Conservation (phyloP, 495 filamentous ascomycete genomes). For the Penicillium bovifimosum region DNA sequence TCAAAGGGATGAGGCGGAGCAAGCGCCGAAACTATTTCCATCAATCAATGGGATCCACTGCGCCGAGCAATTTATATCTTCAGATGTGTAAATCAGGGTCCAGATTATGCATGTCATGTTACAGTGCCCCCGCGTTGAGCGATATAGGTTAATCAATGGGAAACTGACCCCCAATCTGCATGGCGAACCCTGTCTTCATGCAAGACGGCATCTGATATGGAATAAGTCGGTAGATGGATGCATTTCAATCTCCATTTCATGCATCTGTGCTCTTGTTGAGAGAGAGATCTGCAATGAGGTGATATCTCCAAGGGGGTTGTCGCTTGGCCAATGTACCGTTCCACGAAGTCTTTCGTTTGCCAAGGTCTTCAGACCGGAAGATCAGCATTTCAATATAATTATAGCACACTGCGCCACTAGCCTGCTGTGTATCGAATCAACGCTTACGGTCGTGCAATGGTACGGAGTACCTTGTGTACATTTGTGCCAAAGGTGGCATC, state of each 20-base stretch:
- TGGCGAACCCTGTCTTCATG: not conserved
- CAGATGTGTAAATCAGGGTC: not conserved
- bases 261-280: not conserved
- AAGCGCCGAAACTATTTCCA: not conserved
- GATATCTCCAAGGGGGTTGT: not conserved
- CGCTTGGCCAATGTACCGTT: slow-evolving; percentile 3
- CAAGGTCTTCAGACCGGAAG: slow-evolving; percentile 15
- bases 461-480: not conserved
- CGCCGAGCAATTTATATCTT: not conserved
- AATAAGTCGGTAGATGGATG: not conserved
- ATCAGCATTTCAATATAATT: slow-evolving; percentile 9
- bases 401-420: not conserved
- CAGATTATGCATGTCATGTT: not conserved
- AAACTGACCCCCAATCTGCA: not conserved
- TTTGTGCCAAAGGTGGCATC: not conserved
- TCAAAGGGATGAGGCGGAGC: not conserved
- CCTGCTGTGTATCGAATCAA: not conserved
- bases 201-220: not conserved
- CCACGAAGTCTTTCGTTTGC: slow-evolving; percentile 13
- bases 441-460: not conserved
- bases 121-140: not conserved
- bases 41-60: not conserved
- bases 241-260: not conserved
- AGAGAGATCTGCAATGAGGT: not conserved
- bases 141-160: not conserved